Base-by-base conservation (phyloP, 192 early-diverging fungal species). In the Spizellomyces sp. region DNA sequence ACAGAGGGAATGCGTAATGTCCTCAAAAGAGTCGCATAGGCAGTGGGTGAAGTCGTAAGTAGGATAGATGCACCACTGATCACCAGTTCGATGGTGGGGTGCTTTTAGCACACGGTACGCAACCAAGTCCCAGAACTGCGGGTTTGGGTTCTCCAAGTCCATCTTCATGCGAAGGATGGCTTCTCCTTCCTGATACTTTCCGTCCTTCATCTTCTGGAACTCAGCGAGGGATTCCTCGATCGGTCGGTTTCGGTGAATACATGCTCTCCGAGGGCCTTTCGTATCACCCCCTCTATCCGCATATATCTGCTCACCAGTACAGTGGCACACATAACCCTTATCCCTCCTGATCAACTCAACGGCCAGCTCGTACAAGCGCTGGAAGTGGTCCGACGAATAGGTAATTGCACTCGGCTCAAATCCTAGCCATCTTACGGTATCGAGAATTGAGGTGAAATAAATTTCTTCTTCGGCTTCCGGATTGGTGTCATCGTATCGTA, bases 41-140 rank as follows among this genome's bases (percentile, higher is more conserved):
- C 98, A 99, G 79, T 99, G 98, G 5, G 96, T 96, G 77, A 91
- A 99, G 79, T 99, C 98, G 75, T 99, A 99, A 9, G 96, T 99
- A 57, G 96, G 98, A 77, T 99, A 99, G 78, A 99, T 94, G 74
- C 97, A 93, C 98, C 98, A 99, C 57, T 91, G 78, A 52, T 87
- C 80, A 47, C 91, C 95, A 41, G 98, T 98, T 48, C 98, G 90
- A 79, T 92, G 90, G 79, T 99, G 98, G 50, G 89, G 89, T 2
- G 72, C 22, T 68, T 92, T 94, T 60, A 95, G 64, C 48, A 99
- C 90, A 64, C 98, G 93, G 80, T 99, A 99, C 17, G 98, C 98
- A 47, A 98, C 91, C 75, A 96, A 81, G 74, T 99, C 96, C 98
- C 98, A 99, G 87, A 99, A 98, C 86, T 96, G 95, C 45, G 96